Percentiles rank a stretch among this genome's conserved stretches.
Conservation (phyloP, 345 rosid genomes). For the Eutrema japonicum region DNA sequence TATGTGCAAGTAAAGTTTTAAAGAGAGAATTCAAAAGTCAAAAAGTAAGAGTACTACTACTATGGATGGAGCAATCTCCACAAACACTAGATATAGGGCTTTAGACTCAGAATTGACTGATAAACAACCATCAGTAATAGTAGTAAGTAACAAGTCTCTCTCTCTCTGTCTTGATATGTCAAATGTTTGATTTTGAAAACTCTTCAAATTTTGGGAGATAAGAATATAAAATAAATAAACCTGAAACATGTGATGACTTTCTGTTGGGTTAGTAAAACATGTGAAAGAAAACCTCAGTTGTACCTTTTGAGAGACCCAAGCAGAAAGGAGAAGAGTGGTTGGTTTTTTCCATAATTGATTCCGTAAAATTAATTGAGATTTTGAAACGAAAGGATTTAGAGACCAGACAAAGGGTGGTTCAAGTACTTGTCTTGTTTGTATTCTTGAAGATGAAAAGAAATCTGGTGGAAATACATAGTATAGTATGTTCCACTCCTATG, state of each 20-base stretch:
- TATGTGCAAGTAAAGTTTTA: background rate
- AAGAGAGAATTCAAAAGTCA: slow-evolving; percentile 31
- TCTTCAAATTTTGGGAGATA: slow-evolving; percentile 27
- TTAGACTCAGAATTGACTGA: slow-evolving; percentile 24
- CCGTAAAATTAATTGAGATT: slow-evolving; percentile 11
- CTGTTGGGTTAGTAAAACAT: slow-evolving; percentile 39
- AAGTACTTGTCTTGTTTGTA: slow-evolving; percentile 43
- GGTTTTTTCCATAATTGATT: slow-evolving; percentile 22
- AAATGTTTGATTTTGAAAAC: slow-evolving; percentile 25
- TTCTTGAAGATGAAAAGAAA: slow-evolving; percentile 39
- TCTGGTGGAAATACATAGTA: slow-evolving; percentile 18
- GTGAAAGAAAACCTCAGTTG: slow-evolving; percentile 40
- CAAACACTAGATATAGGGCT: background rate
- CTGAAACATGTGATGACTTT: slow-evolving; percentile 40
- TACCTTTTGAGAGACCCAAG: slow-evolving; percentile 38
- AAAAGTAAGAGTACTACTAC: background rate
- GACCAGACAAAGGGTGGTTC: slow-evolving; percentile 41
- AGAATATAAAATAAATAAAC: slow-evolving; percentile 34
- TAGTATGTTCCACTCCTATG: slow-evolving; percentile 25
- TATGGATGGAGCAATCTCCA: background rate
- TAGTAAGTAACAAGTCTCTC: slow-evolving; percentile 18
- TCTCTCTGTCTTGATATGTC: slow-evolving; percentile 24
- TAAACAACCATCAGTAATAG: slow-evolving; percentile 31
- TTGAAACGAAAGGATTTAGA: slow-evolving; percentile 34
- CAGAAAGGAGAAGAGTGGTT: slow-evolving; percentile 33